Percentiles rank a stretch among this genome's conserved stretches.
phyloP scores from a whole-genome alignment of 2,329 filamentous ascomycete species.

The Nemania serpens region DNA sequence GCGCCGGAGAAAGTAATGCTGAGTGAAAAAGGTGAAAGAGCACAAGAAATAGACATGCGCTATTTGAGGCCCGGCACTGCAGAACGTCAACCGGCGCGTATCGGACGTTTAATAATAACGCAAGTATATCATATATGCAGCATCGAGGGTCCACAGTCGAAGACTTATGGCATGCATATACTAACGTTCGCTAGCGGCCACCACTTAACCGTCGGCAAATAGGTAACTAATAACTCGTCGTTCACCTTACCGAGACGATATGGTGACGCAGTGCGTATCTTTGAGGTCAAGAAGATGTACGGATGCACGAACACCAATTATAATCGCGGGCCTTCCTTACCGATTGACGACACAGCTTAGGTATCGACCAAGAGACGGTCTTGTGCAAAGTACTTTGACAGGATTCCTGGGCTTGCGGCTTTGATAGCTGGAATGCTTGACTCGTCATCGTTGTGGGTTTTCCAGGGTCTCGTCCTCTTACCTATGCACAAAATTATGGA shows the following conservation, averaged over 20 bases:
- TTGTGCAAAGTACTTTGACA: too few species aligned
- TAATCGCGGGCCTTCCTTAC: background rate
- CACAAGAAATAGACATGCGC: background rate
- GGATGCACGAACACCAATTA: slow-evolving; percentile 1
- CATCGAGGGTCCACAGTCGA: slow-evolving; percentile 25
- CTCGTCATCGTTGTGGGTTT: slow-evolving; percentile 10
- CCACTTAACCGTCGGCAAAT: slow-evolving; percentile 22
- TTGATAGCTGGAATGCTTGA: background rate
- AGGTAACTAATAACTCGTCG: slow-evolving; percentile 17
- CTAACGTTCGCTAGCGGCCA: slow-evolving; percentile 25
- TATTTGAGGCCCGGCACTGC: background rate
- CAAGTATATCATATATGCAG: slow-evolving; percentile 24
- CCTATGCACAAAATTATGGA: background rate
- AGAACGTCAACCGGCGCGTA: slow-evolving; percentile 5
- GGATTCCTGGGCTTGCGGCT: background rate
- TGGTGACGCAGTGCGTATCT: slow-evolving; percentile 8
- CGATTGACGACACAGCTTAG: background rate
- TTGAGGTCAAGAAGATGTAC: slow-evolving; percentile 7
- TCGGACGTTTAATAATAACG: slow-evolving; percentile 25
- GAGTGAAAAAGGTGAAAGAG: background rate
- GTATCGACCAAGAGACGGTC: background rate
- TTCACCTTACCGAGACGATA: slow-evolving; percentile 14
- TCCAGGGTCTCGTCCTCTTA: slow-evolving; percentile 10
- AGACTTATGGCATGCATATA: slow-evolving; percentile 26
- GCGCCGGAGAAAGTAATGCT: background rate